These are phyloP conservation scores for Escovopsis weberi DNA, from an alignment of 2,329 filamentous ascomycete genomes.

Conservation along the genomic window DNA sequence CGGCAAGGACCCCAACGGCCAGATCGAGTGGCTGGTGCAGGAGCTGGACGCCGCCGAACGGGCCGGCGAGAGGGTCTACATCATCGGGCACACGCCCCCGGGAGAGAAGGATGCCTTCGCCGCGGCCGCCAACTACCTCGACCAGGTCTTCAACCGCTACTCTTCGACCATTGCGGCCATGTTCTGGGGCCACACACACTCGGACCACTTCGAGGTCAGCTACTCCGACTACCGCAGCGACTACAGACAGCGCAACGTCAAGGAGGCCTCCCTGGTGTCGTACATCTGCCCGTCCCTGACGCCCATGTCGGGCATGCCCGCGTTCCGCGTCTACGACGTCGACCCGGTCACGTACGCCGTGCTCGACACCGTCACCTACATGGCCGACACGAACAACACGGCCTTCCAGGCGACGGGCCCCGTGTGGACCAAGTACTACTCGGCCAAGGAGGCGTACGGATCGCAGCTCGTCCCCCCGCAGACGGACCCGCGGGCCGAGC, in stretches of 20 bases:
- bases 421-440: conserved; percentile 41
- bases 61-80: conserved; percentile 36
- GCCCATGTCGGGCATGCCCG: conserved; percentile 38
- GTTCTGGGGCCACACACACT: conserved; percentile 44
- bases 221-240: conserved; percentile 31
- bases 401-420: conserved; percentile 30
- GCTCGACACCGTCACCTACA: conserved; percentile 38
- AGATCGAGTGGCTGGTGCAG: conserved; percentile 37
- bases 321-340: conserved; percentile 44
- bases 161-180: conserved; percentile 37
- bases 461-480: conserved; percentile 27
- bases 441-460: conserved; percentile 39
- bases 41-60: conserved; percentile 40
- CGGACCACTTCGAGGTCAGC: conserved; percentile 40
- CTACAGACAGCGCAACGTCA: conserved; percentile 6
- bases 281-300: conserved; percentile 41
- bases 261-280: conserved; percentile 27
- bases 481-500: conserved; percentile 22
- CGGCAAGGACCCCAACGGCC: conserved; percentile 31
- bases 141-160: conserved; percentile 40
- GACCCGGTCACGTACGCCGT: conserved; percentile 42
- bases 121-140: conserved; percentile 36
- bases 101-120: conserved; percentile 36
- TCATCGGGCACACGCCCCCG: conserved; percentile 43
- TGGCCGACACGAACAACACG: conserved; percentile 33